These are phyloP conservation scores for Arachis hypogaea DNA, from an alignment of 306 rosid species.

Conservation along the genomic window DNA sequence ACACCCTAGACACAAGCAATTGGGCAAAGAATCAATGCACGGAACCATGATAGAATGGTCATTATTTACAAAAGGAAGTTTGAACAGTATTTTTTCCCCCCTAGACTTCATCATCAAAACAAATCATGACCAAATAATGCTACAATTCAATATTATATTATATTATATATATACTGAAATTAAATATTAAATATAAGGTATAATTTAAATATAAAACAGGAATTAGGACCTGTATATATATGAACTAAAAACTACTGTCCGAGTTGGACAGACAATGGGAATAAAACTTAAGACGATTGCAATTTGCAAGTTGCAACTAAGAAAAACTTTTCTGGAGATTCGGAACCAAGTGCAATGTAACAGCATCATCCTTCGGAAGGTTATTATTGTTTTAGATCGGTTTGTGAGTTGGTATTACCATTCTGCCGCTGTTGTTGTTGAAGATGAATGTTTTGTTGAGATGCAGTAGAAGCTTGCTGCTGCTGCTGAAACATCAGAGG, in stretches of 20 bases:
- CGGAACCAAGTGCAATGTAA: slow-evolving; percentile 48
- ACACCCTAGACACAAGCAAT: not conserved
- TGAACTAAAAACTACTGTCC: slow-evolving; percentile 46
- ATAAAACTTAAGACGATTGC: slow-evolving; percentile 41
- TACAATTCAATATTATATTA: slow-evolving; percentile 41
- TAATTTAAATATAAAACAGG: slow-evolving; percentile 42
- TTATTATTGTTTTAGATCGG: slow-evolving; percentile 60
- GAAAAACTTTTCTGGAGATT: slow-evolving; percentile 37
- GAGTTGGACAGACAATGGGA: slow-evolving; percentile 47
- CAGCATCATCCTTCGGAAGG: slow-evolving; percentile 31
- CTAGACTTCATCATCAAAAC: slow-evolving; percentile 42
- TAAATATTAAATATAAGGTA: slow-evolving; percentile 44
- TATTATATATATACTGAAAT: slow-evolving; percentile 45
- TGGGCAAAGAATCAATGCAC: not conserved
- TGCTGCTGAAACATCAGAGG: slow-evolving; percentile 64
- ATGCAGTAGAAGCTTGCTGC: slow-evolving; percentile 41
- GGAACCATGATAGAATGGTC: slow-evolving; percentile 10
- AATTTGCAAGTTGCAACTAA: slow-evolving; percentile 25
- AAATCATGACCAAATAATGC: slow-evolving; percentile 57
- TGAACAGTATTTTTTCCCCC: slow-evolving; percentile 24
- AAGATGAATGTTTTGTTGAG: slow-evolving; percentile 57
- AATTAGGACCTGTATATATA: slow-evolving; percentile 41
- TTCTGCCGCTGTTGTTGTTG: slow-evolving; percentile 70
- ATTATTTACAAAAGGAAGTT: slow-evolving; percentile 39
- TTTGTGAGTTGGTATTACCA: slow-evolving; percentile 57